These are phyloP conservation scores for Ceratocystis ficicola DNA, from an alignment of 2,329 filamentous ascomycete species.

Conservation along the genomic window DNA sequence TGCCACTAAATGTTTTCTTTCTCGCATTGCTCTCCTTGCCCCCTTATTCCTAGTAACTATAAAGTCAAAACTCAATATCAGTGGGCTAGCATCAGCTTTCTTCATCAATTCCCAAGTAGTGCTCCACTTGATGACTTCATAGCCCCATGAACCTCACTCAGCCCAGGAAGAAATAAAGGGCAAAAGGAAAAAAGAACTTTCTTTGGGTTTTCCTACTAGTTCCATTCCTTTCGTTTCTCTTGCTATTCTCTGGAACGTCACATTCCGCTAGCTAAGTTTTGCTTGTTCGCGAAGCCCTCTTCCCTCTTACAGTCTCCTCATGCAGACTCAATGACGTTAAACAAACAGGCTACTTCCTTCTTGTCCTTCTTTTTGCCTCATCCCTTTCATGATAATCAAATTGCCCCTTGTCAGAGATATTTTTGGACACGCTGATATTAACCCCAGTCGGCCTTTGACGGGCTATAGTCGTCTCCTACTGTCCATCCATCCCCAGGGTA, in stretches of 20 bases:
- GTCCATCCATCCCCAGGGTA: constrained; percentile 3
- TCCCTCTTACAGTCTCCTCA: background rate
- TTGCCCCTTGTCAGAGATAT: constrained; percentile 8
- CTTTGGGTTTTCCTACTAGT: background rate
- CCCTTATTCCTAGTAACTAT: background rate
- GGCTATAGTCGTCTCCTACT: background rate
- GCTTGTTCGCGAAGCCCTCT: background rate
- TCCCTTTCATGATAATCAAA: constrained; percentile 2
- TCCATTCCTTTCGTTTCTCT: background rate
- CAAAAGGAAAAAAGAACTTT: background rate
- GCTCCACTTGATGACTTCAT: constrained; percentile 13
- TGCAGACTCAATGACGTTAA: background rate
- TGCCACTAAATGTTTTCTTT: background rate
- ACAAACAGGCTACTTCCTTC: background rate
- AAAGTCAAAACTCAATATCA: background rate
- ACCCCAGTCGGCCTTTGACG: background rate
- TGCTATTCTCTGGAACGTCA: background rate
- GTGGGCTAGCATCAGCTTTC: background rate
- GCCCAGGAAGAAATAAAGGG: background rate
- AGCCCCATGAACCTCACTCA: constrained; percentile 1
- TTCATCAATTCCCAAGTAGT: background rate
- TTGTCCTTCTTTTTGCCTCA: constrained; percentile 14
- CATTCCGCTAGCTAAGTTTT: background rate
- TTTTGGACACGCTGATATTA: constrained; percentile 1
- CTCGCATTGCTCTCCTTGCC: background rate